A percentile compares a stretch with the other conserved stretches of the same genome.
These are phyloP conservation scores for Podospora appendiculata DNA, from an alignment of 495 filamentous ascomycete species.

Conservation along the genomic window DNA sequence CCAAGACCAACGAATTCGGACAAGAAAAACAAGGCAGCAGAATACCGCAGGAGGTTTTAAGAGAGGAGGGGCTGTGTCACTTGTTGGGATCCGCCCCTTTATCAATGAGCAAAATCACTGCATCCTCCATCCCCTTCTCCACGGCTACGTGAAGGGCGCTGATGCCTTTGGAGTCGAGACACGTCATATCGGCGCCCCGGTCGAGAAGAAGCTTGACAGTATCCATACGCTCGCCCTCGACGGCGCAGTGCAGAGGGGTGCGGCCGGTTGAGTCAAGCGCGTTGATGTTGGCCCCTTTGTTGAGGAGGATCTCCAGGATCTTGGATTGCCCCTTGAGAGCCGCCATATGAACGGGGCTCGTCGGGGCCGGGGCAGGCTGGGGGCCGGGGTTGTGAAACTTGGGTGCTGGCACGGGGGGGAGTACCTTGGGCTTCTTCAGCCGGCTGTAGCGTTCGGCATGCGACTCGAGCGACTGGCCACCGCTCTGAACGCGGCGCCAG, in stretches of 20 bases:
- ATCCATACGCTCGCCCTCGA: constrained; percentile 17
- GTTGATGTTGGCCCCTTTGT: constrained; percentile 23
- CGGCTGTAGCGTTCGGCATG: constrained; percentile 12
- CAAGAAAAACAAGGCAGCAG: no score
- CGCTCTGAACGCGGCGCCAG: constrained; percentile 14
- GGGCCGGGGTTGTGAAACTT: constrained; percentile 13
- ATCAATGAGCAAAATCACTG: constrained; percentile 18
- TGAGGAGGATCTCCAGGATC: constrained; percentile 24
- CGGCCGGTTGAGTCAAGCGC: constrained; percentile 19
- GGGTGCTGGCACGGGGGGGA: constrained; percentile 11
- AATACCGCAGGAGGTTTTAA: no score
- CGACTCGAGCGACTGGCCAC: constrained; percentile 8
- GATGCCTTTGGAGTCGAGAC: constrained; percentile 8
- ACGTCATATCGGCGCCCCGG: constrained; percentile 14
- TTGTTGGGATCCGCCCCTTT: constrained; percentile 19
- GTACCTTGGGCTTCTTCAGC: constrained; percentile 4
- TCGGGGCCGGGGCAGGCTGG: constrained; percentile 5
- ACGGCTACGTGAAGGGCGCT: constrained; percentile 17
- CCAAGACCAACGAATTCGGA: no score
- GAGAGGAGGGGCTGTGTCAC: neutral
- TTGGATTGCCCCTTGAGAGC: constrained; percentile 18
- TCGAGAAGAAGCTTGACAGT: constrained; percentile 12
- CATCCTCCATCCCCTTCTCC: constrained; percentile 22
- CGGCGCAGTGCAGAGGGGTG: constrained; percentile 22
- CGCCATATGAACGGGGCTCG: constrained; percentile 20